Evolutionary conservation across 169 alveolate genomes (phyloP).

Genomic region (Besnoitia besnoiti): DNA sequence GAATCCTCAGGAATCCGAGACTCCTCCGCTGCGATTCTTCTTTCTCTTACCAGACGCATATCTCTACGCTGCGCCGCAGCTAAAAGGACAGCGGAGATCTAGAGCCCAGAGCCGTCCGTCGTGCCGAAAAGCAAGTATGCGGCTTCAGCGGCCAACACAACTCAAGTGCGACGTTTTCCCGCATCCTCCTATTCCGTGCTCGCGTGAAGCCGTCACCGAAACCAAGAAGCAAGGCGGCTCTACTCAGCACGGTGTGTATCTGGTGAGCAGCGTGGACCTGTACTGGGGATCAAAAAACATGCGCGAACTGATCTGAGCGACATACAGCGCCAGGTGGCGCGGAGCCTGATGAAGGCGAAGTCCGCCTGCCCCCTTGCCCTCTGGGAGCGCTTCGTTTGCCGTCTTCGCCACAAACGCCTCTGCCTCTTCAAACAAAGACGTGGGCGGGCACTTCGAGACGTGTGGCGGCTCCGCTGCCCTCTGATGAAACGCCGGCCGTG

Average conservation of each 20-base stretch:
- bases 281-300: constrained; percentile 49
- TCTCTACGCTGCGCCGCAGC: too few relatives aligned
- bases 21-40: too few relatives aligned
- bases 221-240: background rate
- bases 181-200: background rate
- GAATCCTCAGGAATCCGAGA: too few relatives aligned
- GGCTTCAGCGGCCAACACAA: too few relatives aligned
- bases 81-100: too few relatives aligned
- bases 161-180: background rate
- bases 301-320: constrained; percentile 8
- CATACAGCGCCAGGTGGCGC: constrained; percentile 16
- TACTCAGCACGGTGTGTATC: background rate
- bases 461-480: background rate
- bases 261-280: background rate
- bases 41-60: too few relatives aligned
- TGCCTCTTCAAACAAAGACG: constrained; percentile 43
- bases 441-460: too few relatives aligned
- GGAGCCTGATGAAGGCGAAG: constrained; percentile 37
- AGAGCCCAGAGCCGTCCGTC: too few relatives aligned
- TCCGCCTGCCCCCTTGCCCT: background rate
- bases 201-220: background rate
- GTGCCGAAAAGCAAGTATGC: too few relatives aligned
- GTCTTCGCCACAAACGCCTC: constrained; percentile 42
- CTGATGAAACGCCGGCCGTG: constrained; percentile 30
- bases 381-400: background rate